Evolutionary conservation across 192 early-diverging fungal species (phyloP).

Genomic region (Podila epicladia): DNA sequence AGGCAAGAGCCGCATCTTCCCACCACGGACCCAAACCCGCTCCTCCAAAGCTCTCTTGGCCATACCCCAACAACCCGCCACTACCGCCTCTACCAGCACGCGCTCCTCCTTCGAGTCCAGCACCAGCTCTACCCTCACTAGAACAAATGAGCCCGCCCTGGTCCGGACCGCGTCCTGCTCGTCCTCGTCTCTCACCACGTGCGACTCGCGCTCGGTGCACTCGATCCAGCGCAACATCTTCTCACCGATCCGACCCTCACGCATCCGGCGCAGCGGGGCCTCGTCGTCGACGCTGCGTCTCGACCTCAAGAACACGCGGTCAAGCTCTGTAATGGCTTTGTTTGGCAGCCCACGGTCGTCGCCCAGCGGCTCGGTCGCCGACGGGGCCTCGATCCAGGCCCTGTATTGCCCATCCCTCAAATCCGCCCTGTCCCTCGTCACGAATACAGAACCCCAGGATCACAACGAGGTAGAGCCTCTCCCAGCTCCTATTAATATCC

Average conservation of each 20-base stretch:
- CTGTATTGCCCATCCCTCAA: conserved; percentile 21
- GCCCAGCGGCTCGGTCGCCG: conserved; percentile 18
- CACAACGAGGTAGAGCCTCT: background rate
- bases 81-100: background rate
- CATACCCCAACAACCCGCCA: background rate
- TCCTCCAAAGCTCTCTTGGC: background rate
- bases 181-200: background rate
- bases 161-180: background rate
- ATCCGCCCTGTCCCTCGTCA: conserved; percentile 19
- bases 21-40: background rate
- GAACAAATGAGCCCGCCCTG: background rate
- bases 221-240: background rate
- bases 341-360: conserved; percentile 32
- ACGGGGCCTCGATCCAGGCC: conserved; percentile 26
- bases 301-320: conserved; percentile 8
- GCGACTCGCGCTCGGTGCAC: background rate
- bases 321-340: conserved; percentile 19
- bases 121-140: background rate
- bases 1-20: background rate
- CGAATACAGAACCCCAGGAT: conserved; percentile 6
- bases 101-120: background rate
- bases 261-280: background rate
- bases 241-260: background rate
- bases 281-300: conserved; percentile 8
- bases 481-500: too few species aligned